Base-by-base conservation (phyloP, 495 filamentous ascomycete genomes). In the Penicillium tannophilum region DNA sequence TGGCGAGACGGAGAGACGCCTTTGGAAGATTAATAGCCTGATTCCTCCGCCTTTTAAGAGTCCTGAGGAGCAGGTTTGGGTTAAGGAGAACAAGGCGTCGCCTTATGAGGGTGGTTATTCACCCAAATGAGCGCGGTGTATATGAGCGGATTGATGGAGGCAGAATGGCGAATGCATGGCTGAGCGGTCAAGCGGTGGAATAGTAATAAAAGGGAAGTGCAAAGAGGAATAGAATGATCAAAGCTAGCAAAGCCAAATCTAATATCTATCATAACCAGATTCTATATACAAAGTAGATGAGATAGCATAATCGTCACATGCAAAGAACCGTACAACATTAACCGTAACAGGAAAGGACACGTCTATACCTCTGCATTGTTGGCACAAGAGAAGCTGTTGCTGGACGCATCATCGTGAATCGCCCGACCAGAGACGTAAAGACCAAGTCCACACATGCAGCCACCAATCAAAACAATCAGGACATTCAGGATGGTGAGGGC, bases 361-460 rank as follows among this genome's bases (percentile, higher is more conserved):
- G 36, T 17, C 26, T 49, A 49, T 49, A 56, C 56, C 16, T 46
- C 50, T 11, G 67, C 56, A 58, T 72, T 76, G 56, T 64, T 69
- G 2, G 66, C 73, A 45, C 74, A 76, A 8, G 72, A 72, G 50
- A 77, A 77, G 58, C 63, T 68, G 20, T 67, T 63, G 46, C 52
- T 67, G 12, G 62, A 67, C 6, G 67, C 55, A 45, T 76, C 56
- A 2, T 67, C 59, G 26, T 72, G 62, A 28, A 77, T 76, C 6
- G 73, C 70, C 41, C 54, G 70, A 11, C 73, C 73, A 19, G 75
- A 76, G 8, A 73, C 65, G 19, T 74, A 77, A 5, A 77, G 68
- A 23, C 75, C 75, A 16, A 76, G 56, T 30, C 72, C 75, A 53
- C 72, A 75, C 62, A 79, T 69, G 23, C 63, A 61, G 12, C 52